Base-by-base conservation (phyloP, 306 rosid genomes). In the Psophocarpus tetragonolobus region DNA sequence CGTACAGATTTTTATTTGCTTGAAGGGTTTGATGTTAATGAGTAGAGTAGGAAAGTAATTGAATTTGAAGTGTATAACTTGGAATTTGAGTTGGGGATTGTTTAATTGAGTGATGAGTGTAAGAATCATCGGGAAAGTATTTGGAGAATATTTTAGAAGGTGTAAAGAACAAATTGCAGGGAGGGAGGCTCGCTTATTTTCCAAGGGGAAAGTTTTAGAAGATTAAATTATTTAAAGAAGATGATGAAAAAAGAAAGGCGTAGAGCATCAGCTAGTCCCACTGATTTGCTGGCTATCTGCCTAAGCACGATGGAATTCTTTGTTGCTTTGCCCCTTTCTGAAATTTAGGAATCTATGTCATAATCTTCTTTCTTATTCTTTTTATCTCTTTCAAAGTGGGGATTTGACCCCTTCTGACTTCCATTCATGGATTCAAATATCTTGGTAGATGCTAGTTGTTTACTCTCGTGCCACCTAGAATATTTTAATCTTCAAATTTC, bases 281-380 rank as follows among this genome's bases (percentile, higher is more conserved):
- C 82, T 83, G 56, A 81, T 83, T 81, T 33, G 77, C 81, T 82
- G 82, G 74, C 83, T 78, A 87, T 74, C 82, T 67, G 42, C 65
- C 82, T 50, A 50, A 62, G 84, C 70, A 80, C 85, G 76, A 56
- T 71, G 73, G 70, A 82, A 76, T 85, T 87, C 84, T 78, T 77
- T 81, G 78, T 68, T 81, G 73, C 76, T 80, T 70, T 79, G 77
- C 27, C 73, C 10, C 77, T 77, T 80, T 77, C 76, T 64, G 57
- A 71, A 80, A 69, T 81, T 77, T 77, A 82, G 80, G 89, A 85
- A 87, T 85, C 93, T 75, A 84, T 30, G 10, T 79, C 13, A 79
- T 56, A 44, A 57, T 79, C 73, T 36, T 79, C 35, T 71, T 85
- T 77, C 82, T 33, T 79, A 68, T 73, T 75, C 77, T 50, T 21